phyloP scores from a whole-genome alignment of 2,329 filamentous ascomycete genomes.

The Phialophora macrospora region DNA sequence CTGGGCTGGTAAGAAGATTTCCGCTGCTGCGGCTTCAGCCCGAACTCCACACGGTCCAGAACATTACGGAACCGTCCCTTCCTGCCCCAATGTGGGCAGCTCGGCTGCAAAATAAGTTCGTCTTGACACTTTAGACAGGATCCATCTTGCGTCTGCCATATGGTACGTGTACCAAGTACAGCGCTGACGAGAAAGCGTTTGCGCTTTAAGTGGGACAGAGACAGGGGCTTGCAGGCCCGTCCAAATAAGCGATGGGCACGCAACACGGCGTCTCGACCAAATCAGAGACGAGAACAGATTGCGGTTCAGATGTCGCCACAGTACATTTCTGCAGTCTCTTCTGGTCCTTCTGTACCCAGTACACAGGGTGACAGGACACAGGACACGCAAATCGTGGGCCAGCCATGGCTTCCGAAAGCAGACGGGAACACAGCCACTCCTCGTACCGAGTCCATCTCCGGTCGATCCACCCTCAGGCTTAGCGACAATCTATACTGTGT shows the following conservation, averaged over 20 bases:
- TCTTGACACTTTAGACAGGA: too few relatives aligned
- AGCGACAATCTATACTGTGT: constrained; percentile 8
- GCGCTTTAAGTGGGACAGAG: constrained; percentile 2
- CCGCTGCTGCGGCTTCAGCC: constrained; percentile 13
- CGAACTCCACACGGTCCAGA: constrained; percentile 28
- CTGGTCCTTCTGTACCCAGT: background rate
- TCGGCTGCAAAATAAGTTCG: too few relatives aligned
- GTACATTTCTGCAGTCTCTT: background rate
- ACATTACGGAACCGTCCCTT: constrained; percentile 11
- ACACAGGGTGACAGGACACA: too few relatives aligned
- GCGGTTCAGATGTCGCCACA: background rate
- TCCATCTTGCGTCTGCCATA: background rate
- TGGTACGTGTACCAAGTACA: background rate
- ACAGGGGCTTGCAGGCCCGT: constrained; percentile 2
- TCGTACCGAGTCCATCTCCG: background rate
- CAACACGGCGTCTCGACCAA: constrained; percentile 5
- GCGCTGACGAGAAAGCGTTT: background rate
- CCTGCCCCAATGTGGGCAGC: background rate
- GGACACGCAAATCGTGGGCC: background rate
- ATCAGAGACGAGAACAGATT: constrained; percentile 6
- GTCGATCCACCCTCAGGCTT: constrained; percentile 8
- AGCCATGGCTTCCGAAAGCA: background rate
- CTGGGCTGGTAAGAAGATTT: background rate
- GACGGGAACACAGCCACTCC: background rate
- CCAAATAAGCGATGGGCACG: constrained; percentile 19